Percentiles rank a stretch among this genome's conserved stretches.
phyloP scores from a whole-genome alignment of 768 basidiomycete species.

The Boletellus emodensis region DNA sequence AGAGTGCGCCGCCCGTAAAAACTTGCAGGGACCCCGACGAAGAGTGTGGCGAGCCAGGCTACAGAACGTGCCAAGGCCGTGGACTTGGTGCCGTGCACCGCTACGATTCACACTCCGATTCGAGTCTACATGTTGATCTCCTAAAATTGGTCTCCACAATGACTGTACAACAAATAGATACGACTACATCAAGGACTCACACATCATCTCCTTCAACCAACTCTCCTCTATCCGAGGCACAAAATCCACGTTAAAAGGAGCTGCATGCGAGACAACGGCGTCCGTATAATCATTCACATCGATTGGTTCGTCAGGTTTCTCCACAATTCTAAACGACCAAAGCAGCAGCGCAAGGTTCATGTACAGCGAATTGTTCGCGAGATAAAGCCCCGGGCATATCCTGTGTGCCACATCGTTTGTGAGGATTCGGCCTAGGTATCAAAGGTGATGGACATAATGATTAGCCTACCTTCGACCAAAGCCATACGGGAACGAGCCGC shows the following conservation, averaged over 20 bases:
- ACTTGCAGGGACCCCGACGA: too few species aligned
- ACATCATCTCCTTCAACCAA: conserved; percentile 10
- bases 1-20: too few species aligned
- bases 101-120: too few species aligned
- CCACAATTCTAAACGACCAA: conserved; percentile 56
- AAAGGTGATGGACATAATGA: background rate
- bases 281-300: conserved; percentile 54
- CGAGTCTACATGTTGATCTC: too few species aligned
- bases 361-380: conserved; percentile 50
- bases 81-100: too few species aligned
- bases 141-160: too few species aligned
- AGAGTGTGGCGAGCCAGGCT: too few species aligned
- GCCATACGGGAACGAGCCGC: conserved; percentile 44
- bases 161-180: too few species aligned
- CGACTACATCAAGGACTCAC: background rate
- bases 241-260: conserved; percentile 54
- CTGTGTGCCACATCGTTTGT: conserved; percentile 25
- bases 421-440: background rate
- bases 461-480: conserved; percentile 40
- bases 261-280: conserved; percentile 50
- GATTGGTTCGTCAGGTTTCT: conserved; percentile 48
- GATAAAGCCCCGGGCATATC: conserved; percentile 57
- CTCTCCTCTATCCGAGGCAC: conserved; percentile 37
- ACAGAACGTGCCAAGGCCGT: too few species aligned
- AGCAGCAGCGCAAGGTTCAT: conserved; percentile 56